A percentile compares a stretch with the other conserved stretches of the same genome.
Conservation (phyloP, 768 basidiomycete species). For the Amanita phalloides region DNA sequence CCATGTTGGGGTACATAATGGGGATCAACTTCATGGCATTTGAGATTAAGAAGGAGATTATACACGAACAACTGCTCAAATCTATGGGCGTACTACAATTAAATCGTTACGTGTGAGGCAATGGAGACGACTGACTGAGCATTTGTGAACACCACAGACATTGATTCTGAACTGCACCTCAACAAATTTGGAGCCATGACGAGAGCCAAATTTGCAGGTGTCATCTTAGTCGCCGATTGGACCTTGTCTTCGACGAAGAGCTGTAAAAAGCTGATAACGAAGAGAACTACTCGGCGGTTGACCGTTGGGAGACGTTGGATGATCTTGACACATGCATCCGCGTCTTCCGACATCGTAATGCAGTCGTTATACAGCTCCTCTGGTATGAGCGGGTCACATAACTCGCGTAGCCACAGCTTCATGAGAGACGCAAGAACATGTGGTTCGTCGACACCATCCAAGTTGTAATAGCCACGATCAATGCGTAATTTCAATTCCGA, state of each 20-base stretch:
- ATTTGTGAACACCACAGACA: slow-evolving; percentile 85
- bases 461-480: slow-evolving; percentile 83
- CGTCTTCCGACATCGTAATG: slow-evolving; percentile 55
- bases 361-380: slow-evolving; percentile 90
- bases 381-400: slow-evolving; percentile 87
- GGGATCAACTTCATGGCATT: slow-evolving; percentile 63
- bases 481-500: slow-evolving; percentile 84
- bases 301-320: slow-evolving; percentile 73
- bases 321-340: slow-evolving; percentile 62
- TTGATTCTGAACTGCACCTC: slow-evolving; percentile 78
- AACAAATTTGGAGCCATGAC: slow-evolving; percentile 91
- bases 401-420: slow-evolving; percentile 90
- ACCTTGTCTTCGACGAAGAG: slow-evolving; percentile 75
- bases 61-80: slow-evolving; percentile 88
- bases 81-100: slow-evolving; percentile 23
- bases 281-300: slow-evolving; percentile 78
- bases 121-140: slow-evolving; percentile 55
- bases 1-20: slow-evolving; percentile 76
- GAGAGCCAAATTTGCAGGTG: slow-evolving; percentile 74
- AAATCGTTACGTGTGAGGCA: background rate
- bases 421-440: slow-evolving; percentile 83
- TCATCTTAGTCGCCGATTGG: slow-evolving; percentile 77
- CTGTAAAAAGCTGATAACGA: slow-evolving; percentile 86
- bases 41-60: slow-evolving; percentile 72
- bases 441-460: slow-evolving; percentile 85